Evolutionary conservation across 139 green algal species (phyloP).

Genomic region (Cymbomonas tetramitiformis): DNA sequence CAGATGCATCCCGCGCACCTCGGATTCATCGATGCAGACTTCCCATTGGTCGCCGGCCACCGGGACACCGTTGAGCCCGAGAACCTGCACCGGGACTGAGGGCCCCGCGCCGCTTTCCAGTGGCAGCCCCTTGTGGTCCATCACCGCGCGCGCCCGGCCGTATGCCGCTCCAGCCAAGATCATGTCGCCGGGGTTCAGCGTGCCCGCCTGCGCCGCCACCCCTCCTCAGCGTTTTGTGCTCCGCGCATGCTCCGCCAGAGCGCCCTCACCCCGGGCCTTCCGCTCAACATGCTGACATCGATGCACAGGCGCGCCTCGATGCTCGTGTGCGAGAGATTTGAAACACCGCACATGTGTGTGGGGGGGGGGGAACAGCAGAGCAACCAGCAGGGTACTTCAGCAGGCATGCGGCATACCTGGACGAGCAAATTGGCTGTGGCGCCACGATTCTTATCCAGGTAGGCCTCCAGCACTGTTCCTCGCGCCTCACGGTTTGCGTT

Average conservation of each 20-base stretch:
- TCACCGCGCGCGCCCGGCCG: slow-evolving; percentile 44
- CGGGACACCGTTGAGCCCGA: slow-evolving; percentile 65
- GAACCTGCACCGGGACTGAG: slow-evolving; percentile 76
- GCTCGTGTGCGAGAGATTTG: too few species aligned
- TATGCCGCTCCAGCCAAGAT: slow-evolving; percentile 27
- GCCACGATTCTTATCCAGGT: slow-evolving; percentile 68
- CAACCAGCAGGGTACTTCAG: too few species aligned
- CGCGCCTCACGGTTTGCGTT: slow-evolving; percentile 51
- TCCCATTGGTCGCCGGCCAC: slow-evolving; percentile 79
- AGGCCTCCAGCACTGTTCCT: slow-evolving; percentile 85
- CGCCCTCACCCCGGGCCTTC: too few species aligned
- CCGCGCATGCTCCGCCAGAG: too few species aligned
- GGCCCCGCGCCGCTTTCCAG: slow-evolving; percentile 51
- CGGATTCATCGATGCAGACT: slow-evolving; percentile 39
- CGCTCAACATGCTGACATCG: too few species aligned
- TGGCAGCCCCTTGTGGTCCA: slow-evolving; percentile 35
- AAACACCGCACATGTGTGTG: too few species aligned
- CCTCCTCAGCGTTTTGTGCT: too few species aligned
- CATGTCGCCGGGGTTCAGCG: slow-evolving; percentile 67
- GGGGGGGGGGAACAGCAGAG: too few species aligned
- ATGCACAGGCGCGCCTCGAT: too few species aligned
- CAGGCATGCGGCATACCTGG: too few species aligned
- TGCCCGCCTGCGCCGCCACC: too few species aligned
- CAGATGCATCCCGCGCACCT: slow-evolving; percentile 42
- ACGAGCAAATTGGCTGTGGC: slow-evolving; percentile 78